Conservation (phyloP, 345 rosid species). For the Jatropha curcas region DNA sequence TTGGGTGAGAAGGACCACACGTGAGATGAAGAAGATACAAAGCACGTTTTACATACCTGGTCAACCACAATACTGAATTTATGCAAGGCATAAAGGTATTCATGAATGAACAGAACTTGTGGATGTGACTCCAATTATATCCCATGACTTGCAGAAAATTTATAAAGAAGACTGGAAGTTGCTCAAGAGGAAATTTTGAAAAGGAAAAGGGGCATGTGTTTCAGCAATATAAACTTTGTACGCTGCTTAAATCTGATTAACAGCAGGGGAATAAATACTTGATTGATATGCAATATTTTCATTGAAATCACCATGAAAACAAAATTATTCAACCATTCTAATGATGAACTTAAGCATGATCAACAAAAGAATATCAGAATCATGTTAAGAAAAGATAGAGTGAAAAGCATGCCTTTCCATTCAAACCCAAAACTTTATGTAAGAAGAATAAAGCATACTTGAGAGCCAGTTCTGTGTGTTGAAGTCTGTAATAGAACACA, state of each 20-base stretch:
- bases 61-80: conserved; percentile 19
- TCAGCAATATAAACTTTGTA: background rate
- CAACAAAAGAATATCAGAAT: background rate
- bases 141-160: conserved; percentile 4
- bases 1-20: conserved; percentile 98
- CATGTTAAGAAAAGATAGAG: conserved; percentile 4
- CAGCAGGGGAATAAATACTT: background rate
- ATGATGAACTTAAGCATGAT: background rate
- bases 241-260: background rate
- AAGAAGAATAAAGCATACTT: conserved; percentile 57
- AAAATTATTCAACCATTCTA: background rate
- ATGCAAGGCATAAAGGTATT: conserved; percentile 1
- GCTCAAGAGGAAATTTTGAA: conserved; percentile 14
- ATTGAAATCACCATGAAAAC: conserved; percentile 1
- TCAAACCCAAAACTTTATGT: conserved; percentile 6
- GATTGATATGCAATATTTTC: background rate
- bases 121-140: conserved; percentile 13
- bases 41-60: conserved; percentile 97
- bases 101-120: background rate
- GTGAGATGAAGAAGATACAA: conserved; percentile 95
- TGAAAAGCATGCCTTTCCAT: conserved; percentile 2
- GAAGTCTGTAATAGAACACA: conserved; percentile 98
- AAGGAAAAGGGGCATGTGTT: conserved; percentile 3
- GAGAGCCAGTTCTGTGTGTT: conserved; percentile 96
- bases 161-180: background rate